Base-by-base conservation (phyloP, 2,329 filamentous ascomycete genomes). In the Laburnicola sp. region DNA sequence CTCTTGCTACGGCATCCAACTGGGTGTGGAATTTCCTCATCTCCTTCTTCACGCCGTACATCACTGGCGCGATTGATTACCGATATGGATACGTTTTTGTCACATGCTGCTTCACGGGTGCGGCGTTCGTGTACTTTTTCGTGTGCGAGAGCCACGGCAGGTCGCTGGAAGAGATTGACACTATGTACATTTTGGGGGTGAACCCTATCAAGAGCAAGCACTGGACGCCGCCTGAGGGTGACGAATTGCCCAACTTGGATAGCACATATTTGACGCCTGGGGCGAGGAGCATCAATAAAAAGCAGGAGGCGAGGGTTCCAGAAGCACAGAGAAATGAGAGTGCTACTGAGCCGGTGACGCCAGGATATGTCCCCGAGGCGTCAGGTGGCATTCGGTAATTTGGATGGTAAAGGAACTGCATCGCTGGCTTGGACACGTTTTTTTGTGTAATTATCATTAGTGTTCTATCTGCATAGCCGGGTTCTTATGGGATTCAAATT, bases 41-140 rank as follows among this genome's bases (percentile, higher is more conserved):
- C 27, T 71, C 83, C 0, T 91, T 91, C 76, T 89, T 91, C 75
- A 90, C 88, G 0, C 86, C 88, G 0, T 91, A 90, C 71, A 91
- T 92, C 65, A 87, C 85, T 0, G 74, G 77, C 0, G 81, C 81
- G 1, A 91, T 91, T 48, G 82, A 86, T 58, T 91, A 86, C 70
- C 79, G 79, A 0, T 89, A 88, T 59, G 88, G 88, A 2, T 88
- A 89, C 55, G 85, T 91, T 34, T 91, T 91, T 70, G 87, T 86
- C 0, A 85, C 78, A 0, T 90, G 86, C 63, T 88, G 7, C 75
- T 82, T 89, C 16, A 76, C 82, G 0, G 87, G 82, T 0, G 82
- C 83, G 0, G 57, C 84, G 0, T 71, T 91, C 9, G 86, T 91
- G 27, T 92, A 87, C 75, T 88, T 91, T 74, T 91, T 90, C 68